Conservation (phyloP, 1,139 yeast genomes). For the Pichia sp. region DNA sequence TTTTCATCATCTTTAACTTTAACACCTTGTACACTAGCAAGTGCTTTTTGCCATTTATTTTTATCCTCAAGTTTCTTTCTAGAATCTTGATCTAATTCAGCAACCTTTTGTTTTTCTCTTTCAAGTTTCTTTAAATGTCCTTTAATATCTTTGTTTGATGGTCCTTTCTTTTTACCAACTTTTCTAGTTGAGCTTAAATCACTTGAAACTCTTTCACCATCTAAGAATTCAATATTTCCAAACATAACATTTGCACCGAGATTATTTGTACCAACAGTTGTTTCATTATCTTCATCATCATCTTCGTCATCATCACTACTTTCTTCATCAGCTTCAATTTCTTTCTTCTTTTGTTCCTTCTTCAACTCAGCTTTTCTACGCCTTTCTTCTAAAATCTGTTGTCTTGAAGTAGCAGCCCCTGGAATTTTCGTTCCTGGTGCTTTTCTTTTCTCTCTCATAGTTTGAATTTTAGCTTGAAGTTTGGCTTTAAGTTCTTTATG, state of each 20-base stretch:
- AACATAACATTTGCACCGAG: conserved; percentile 58
- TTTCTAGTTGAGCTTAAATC: conserved; percentile 62
- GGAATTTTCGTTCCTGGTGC: conserved; percentile 80
- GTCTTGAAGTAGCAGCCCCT: conserved; percentile 81
- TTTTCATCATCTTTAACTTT: conserved; percentile 88
- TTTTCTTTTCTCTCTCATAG: conserved; percentile 71
- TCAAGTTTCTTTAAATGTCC: conserved; percentile 79
- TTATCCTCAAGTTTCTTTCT: conserved; percentile 58
- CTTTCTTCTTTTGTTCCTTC: conserved; percentile 33
- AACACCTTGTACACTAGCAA: conserved; percentile 83
- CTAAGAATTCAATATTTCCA: conserved; percentile 77
- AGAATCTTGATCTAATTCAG: conserved; percentile 57
- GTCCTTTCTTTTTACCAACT: conserved; percentile 63
- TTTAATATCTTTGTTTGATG: conserved; percentile 75
- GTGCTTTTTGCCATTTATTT: conserved; percentile 77
- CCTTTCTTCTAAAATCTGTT: conserved; percentile 61
- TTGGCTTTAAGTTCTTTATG: conserved; percentile 50
- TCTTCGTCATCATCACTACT: conserved; percentile 36
- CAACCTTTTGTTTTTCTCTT: conserved; percentile 60
- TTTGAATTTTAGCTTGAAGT: conserved; percentile 65
- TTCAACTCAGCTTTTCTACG: conserved; percentile 39
- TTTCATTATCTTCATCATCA: conserved; percentile 30
- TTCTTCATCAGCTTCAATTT: conserved; percentile 18
- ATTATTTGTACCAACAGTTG: not conserved
- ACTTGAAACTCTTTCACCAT: conserved; percentile 76